A percentile compares a stretch with the other conserved stretches of the same genome.
phyloP scores from a whole-genome alignment of 352 stramenopile species.

The Thraustochytrium striatum region DNA sequence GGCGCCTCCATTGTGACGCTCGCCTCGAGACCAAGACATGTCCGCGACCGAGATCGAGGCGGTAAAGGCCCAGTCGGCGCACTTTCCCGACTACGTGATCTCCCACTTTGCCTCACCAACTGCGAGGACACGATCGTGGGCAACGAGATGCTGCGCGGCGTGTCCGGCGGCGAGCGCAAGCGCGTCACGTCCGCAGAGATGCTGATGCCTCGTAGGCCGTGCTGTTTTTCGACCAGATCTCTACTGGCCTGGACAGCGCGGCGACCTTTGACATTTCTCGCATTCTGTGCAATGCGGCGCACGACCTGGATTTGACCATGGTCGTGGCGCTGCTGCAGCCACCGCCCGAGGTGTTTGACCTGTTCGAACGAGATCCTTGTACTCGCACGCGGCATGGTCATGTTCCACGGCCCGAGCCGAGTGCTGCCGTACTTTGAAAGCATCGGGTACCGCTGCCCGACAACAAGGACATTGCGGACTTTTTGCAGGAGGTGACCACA shows the following conservation, averaged over 20 bases:
- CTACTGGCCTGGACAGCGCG: conserved; percentile 62
- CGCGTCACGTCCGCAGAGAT: conserved; percentile 80
- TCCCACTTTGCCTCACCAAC: conserved; percentile 56
- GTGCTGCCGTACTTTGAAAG: conserved; percentile 59
- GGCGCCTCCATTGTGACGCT: not conserved
- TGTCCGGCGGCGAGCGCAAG: conserved; percentile 81
- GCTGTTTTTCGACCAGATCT: conserved; percentile 72
- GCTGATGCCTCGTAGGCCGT: conserved; percentile 67
- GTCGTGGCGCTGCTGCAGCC: conserved; percentile 78
- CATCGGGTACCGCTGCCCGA: conserved; percentile 61
- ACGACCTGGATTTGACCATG: conserved; percentile 61
- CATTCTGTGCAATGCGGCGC: conserved; percentile 58
- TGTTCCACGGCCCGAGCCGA: conserved; percentile 77
- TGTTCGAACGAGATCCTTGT: conserved; percentile 92
- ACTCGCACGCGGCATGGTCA: conserved; percentile 79
- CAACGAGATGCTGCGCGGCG: conserved; percentile 63
- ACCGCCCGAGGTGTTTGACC: conserved; percentile 79
- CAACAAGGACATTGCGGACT: conserved; percentile 80
- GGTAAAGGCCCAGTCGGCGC: not conserved
- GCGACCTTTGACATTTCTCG: conserved; percentile 65
- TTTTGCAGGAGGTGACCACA: conserved; percentile 73
- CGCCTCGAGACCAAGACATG: not conserved
- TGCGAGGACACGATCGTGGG: conserved; percentile 65
- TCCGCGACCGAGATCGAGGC: not conserved
- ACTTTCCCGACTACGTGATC: not conserved